Conservation (phyloP, 441 rosid species). For the Manihot esculenta region DNA sequence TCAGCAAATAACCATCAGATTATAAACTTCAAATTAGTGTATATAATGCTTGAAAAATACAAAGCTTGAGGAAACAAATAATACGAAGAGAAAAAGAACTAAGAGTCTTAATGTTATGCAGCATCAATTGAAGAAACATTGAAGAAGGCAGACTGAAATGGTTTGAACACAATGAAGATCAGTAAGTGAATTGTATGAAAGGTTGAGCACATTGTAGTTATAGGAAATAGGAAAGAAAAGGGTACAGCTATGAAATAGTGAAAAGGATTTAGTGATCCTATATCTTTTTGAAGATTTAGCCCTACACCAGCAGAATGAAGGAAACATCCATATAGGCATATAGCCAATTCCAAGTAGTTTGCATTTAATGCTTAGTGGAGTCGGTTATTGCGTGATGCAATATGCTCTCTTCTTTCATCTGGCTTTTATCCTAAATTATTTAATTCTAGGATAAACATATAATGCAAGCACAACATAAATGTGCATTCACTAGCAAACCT, state of each 20-base stretch:
- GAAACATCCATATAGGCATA: neutral
- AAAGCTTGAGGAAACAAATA: neutral
- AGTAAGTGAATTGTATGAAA: neutral
- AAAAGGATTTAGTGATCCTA: too few relatives aligned
- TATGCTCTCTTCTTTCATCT: neutral
- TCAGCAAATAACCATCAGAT: constrained; percentile 19
- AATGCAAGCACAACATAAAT: neutral
- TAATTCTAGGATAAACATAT: constrained; percentile 5
- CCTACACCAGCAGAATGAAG: too few relatives aligned
- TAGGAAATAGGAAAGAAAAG: too few relatives aligned
- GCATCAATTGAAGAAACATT: neutral
- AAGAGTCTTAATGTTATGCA: neutral
- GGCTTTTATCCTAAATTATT: neutral
- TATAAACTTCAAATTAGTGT: neutral
- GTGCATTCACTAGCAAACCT: constrained; percentile 38
- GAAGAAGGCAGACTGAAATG: neutral
- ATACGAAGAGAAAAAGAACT: neutral
- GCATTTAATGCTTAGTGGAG: neutral
- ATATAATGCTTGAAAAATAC: too few relatives aligned
- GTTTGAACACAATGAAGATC: neutral
- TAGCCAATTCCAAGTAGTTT: neutral
- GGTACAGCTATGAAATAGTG: too few relatives aligned
- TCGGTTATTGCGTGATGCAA: neutral
- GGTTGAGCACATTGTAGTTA: too few relatives aligned
- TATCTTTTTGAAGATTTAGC: too few relatives aligned